These are phyloP conservation scores for Prinsepia uniflora DNA, from an alignment of 306 rosid species.

Conservation along the genomic window DNA sequence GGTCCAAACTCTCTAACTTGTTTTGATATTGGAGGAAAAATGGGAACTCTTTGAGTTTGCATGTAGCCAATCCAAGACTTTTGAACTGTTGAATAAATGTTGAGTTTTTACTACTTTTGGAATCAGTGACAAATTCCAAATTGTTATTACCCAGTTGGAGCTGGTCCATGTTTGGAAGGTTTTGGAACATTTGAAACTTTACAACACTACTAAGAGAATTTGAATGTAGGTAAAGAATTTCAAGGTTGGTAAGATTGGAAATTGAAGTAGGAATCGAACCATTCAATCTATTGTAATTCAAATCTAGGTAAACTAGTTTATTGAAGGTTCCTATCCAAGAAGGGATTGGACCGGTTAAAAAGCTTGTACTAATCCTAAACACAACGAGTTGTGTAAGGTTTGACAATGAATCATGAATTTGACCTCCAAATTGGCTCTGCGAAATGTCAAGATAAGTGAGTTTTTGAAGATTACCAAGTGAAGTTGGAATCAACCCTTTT, in stretches of 20 bases:
- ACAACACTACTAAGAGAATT: neutral
- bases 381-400: neutral
- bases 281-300: accelerated
- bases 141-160: neutral
- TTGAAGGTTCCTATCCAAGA: constrained; percentile 14
- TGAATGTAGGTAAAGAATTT: accelerated
- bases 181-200: neutral
- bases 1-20: too few species aligned
- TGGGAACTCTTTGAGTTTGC: too few species aligned
- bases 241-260: neutral
- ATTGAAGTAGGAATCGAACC: constrained; percentile 1
- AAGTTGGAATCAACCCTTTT: constrained; percentile 9
- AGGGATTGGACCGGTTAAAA: neutral
- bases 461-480: constrained; percentile 6
- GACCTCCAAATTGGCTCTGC: neutral
- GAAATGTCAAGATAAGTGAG: constrained; percentile 8
- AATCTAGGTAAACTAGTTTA: accelerated
- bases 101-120: too few species aligned
- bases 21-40: too few species aligned
- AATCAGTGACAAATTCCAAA: neutral
- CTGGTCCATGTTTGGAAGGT: neutral
- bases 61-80: too few species aligned
- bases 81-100: too few species aligned
- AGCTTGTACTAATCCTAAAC: accelerated
- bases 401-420: constrained; percentile 4